Conservation (phyloP, 129 eudicot species). For the Flaveria ramosissima region DNA sequence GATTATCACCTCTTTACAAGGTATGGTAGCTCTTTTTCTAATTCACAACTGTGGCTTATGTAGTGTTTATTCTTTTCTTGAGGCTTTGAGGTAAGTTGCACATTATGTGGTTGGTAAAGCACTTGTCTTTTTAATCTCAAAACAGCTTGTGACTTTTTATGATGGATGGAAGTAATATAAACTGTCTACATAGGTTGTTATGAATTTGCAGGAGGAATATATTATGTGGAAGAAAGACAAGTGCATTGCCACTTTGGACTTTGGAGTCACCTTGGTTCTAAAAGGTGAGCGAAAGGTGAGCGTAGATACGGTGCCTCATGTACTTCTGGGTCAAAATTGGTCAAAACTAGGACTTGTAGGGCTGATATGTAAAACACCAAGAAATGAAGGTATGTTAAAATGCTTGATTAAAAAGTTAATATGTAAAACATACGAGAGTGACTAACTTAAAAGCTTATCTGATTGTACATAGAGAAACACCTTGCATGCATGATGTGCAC, state of each 20-base stretch:
- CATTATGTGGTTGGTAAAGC: slow-evolving; percentile 12
- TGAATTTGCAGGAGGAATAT: slow-evolving; percentile 10
- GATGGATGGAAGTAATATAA: background rate
- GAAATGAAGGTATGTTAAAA: too few species aligned
- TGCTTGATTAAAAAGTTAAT: too few species aligned
- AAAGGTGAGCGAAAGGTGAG: too few species aligned
- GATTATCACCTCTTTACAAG: background rate
- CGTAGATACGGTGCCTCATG: too few species aligned
- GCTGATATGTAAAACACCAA: too few species aligned
- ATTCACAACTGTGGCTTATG: background rate
- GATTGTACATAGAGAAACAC: too few species aligned
- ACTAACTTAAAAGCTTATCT: too few species aligned
- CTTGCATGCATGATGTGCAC: too few species aligned
- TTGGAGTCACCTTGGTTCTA: background rate
- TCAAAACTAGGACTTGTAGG: too few species aligned
- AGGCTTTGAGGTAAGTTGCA: background rate
- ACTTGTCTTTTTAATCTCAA: background rate
- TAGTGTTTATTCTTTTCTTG: background rate
- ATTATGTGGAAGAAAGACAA: background rate
- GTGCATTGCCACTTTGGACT: background rate
- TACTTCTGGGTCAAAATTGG: too few species aligned
- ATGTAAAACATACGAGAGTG: too few species aligned
- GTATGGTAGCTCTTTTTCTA: background rate
- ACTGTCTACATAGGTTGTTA: background rate
- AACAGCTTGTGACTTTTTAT: background rate